Evolutionary conservation across 1,139 yeast genomes (phyloP).

Genomic region (Blastobotrys buckinghamii): DNA sequence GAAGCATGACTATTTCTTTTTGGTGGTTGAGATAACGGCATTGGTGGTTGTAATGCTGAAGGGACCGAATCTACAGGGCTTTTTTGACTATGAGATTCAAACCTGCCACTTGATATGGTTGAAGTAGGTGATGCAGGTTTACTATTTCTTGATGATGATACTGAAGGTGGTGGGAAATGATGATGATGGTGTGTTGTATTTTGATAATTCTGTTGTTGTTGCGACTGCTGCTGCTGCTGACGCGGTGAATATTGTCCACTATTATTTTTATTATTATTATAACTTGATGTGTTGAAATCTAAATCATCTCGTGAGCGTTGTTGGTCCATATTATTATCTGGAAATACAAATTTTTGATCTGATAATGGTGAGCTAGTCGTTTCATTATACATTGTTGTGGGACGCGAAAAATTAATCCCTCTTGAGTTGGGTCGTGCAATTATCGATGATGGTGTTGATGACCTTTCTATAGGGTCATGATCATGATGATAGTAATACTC

Average conservation of each 20-base stretch:
- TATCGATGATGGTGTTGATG: slow-evolving; percentile 5
- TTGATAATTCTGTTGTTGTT: background rate
- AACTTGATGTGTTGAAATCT: background rate
- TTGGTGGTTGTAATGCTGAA: background rate
- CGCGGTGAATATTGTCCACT: slow-evolving; percentile 1
- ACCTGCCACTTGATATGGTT: background rate
- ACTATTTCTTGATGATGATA: background rate
- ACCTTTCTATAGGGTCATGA: slow-evolving; percentile 5
- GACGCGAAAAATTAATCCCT: slow-evolving; percentile 23
- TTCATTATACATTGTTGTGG: slow-evolving; percentile 22
- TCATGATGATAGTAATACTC: slow-evolving; percentile 1
- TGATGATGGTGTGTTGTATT: background rate
- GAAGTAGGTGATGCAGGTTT: background rate
- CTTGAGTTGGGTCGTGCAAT: slow-evolving; percentile 15
- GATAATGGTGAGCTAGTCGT: slow-evolving; percentile 1
- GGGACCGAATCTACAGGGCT: background rate
- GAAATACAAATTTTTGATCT: slow-evolving; percentile 5
- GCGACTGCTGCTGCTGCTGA: slow-evolving; percentile 2
- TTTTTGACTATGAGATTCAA: background rate
- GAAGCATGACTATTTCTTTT: background rate
- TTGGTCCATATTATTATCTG: slow-evolving; percentile 7
- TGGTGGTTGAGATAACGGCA: background rate
- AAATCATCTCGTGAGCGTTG: slow-evolving; percentile 7
- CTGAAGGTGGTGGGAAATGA: background rate
- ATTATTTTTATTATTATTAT: too few relatives aligned